Evolutionary conservation across 116 monocot species (phyloP), one percentile per base, ranked within the genome.

Genomic region (Phalaenopsis hybrid): DNA sequence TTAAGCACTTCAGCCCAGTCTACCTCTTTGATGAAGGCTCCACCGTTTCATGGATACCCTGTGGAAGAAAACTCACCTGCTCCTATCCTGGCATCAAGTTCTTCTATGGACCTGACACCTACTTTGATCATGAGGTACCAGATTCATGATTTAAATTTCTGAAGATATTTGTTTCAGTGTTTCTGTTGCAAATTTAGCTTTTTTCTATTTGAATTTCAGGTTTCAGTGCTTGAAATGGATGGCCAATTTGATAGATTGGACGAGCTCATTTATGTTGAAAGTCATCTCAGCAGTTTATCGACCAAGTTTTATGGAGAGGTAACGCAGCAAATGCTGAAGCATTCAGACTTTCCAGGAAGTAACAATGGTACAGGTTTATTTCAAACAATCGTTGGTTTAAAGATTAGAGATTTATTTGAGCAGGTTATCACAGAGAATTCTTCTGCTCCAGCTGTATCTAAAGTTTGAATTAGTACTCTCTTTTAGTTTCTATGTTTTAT

Each of bases 61-160:
- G 98, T 80, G 95, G 98, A 11, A 86, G 98, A 73, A 98, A 98
- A 77, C 86, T 98, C 11, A 92, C 95, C 7, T 92, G 98, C 70
- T 98, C 98, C 11, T 98, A 98, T 85, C 98, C 98, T 8, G 98
- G 98, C 51, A 98, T 98, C 88, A 95, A 95, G 76, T 92, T 98
- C 65, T 31, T 52, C 84, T 98, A 95, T 75, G 92, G 93, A 50
- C 98, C 95, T 8, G 95, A 98, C 37, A 51, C 83, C 20, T 98
- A 92, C 89, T 95, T 76, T 76, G 76, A 76, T 8, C 65, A 95
- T 16, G 95, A 98, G 98, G 98, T 92, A 86, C 58, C 59, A 76
- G 33, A 16, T 46, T 75, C n/a, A 46, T 20, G 41, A 73, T 16
- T 15, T 73, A 16, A 55, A 73, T 43, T 9, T 72, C 67, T 10